phyloP scores from a whole-genome alignment of 2,329 filamentous ascomycete species.

The Sclerotinia borealis region DNA sequence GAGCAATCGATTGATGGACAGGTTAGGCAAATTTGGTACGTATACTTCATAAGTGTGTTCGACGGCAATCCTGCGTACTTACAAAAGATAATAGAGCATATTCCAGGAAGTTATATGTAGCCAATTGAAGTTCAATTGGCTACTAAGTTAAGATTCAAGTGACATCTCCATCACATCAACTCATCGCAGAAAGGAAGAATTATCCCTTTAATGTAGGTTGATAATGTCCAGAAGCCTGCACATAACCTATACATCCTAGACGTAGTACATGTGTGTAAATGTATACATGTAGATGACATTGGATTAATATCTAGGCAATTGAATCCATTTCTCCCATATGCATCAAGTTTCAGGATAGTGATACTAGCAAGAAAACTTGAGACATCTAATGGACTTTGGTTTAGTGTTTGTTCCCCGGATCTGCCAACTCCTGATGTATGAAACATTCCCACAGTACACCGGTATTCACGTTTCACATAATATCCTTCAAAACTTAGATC shows the following conservation, averaged over 20 bases:
- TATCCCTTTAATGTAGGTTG: too few species aligned
- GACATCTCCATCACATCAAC: background rate
- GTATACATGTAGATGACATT: background rate
- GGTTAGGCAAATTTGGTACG: background rate
- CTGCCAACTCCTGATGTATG: background rate
- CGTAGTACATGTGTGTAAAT: too few species aligned
- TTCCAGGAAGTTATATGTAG: background rate
- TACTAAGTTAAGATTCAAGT: background rate
- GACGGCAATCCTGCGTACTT: background rate
- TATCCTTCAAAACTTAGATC: background rate
- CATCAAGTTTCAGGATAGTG: background rate
- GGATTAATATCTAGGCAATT: background rate
- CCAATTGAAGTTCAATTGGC: background rate
- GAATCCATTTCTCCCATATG: background rate
- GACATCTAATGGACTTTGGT: background rate
- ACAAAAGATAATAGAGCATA: background rate
- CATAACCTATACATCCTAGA: background rate
- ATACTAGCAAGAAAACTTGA: background rate
- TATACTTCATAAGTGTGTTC: background rate
- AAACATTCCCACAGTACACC: slow-evolving; percentile 6
- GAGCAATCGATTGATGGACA: background rate
- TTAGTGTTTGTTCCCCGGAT: slow-evolving; percentile 1
- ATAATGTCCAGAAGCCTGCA: background rate
- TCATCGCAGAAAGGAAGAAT: background rate
- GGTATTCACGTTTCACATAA: slow-evolving; percentile 4